Base-by-base conservation (phyloP, 1,284 basidiomycete genomes). In the Pseudozyma pruni region DNA sequence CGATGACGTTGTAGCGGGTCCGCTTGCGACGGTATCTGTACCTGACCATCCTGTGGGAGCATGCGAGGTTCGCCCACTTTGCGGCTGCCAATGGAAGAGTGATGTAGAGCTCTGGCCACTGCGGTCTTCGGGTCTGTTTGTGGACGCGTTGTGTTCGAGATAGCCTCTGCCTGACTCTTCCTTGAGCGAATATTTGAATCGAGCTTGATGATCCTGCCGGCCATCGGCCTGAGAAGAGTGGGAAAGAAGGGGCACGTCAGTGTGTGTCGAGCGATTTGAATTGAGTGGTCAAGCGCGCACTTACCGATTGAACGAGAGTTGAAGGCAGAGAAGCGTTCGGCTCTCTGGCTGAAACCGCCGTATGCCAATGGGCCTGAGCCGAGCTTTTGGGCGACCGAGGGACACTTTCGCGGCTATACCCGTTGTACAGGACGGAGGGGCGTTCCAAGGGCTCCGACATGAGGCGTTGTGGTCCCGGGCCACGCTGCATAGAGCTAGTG, bases 51-150 rank as follows among this genome's bases (percentile, higher is more conserved):
- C 39, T 13, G 38, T 13, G 32, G 46, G 46, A 14, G 14, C 35
- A 22, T 51, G 37, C 3, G 37, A 17, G 17, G 29, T 20, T 6
- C 38, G 51, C 5, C 13, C 56, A 2, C 38, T 42, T 14, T 47
- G 62, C 19, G 42, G 45, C 19, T 57, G 49, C 62, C 62, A 66
- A 10, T 41, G 51, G 10, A 55, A 39, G 2, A 39, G 38, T 8
- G 16, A 29, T 2, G 39, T 8, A 19, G 32, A 23, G 5, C 32
- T 25, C 25, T 32, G 44, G 10, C 22, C 22, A 9, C 20, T 16
- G 19, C 31, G 35, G 29, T 27, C 34, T 8, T 66, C 45, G 8
- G 46, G 22, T 23, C 56, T 41, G 29, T 55, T 34, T 29, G 37
- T 7, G 9, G 23, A 16, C 4, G 35, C 8, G 7, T 29, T 38